Conservation (phyloP, 805 yeast genomes). For the Lachancea quebecensis region DNA sequence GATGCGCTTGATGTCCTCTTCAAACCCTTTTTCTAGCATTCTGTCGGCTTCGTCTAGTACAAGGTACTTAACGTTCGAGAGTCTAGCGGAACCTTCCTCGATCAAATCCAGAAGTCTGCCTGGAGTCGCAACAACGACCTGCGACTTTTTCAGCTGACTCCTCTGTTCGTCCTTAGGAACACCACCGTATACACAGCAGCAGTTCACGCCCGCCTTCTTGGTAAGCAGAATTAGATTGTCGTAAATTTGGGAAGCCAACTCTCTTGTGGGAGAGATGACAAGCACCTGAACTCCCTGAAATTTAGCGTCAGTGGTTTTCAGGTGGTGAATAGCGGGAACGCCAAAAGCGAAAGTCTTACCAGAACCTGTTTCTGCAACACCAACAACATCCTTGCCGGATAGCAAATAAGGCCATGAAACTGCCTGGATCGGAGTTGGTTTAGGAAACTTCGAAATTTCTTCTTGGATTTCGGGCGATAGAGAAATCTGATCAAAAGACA, state of each 20-base stretch:
- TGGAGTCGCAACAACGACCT: constrained; percentile 94
- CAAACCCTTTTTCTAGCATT: constrained; percentile 97
- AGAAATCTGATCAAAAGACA: constrained; percentile 57
- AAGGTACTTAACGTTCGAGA: constrained; percentile 62
- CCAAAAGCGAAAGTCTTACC: constrained; percentile 98
- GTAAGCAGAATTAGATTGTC: constrained; percentile 70
- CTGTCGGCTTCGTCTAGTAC: constrained; percentile 98
- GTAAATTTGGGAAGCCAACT: constrained; percentile 87
- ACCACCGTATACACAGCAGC: constrained; percentile 93
- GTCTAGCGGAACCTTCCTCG: constrained; percentile 76
- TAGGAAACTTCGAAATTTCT: constrained; percentile 66
- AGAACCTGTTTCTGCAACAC: constrained; percentile 98
- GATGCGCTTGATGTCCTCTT: constrained; percentile 86
- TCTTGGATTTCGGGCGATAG: constrained; percentile 49
- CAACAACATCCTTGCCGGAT: constrained; percentile 77
- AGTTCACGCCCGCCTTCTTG: constrained; percentile 51
- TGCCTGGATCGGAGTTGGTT: constrained; percentile 94
- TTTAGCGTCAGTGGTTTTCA: constrained; percentile 33
- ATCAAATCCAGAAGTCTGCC: constrained; percentile 89
- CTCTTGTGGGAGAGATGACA: constrained; percentile 94
- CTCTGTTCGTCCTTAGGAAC: constrained; percentile 93
- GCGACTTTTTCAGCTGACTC: constrained; percentile 53
- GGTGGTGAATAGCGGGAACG: constrained; percentile 85
- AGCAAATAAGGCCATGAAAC: constrained; percentile 90
- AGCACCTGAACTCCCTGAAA: constrained; percentile 52